Conservation (phyloP, 164 flowering plant genomes). For the Echeveria elegans region DNA sequence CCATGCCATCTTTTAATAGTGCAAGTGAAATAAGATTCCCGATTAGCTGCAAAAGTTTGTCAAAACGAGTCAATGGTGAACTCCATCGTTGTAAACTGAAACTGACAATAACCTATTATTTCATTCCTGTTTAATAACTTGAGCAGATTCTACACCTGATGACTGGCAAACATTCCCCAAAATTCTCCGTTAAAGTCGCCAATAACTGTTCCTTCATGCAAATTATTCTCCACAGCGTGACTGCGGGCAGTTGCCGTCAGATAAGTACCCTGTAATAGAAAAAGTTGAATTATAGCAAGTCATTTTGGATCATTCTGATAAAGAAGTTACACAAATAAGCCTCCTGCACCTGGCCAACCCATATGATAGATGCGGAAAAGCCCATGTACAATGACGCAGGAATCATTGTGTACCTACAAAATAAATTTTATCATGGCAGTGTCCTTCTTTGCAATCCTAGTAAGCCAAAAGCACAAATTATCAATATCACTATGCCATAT, state of each 20-base stretch:
- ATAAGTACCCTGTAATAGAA: slow-evolving; percentile 68
- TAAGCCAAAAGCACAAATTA: not conserved
- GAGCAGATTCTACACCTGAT: slow-evolving; percentile 61
- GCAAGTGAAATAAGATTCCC: slow-evolving; percentile 70
- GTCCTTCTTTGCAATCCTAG: not conserved
- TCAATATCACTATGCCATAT: too few relatives aligned
- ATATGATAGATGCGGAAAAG: slow-evolving; percentile 83
- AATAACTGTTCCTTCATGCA: slow-evolving; percentile 78
- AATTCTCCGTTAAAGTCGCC: slow-evolving; percentile 92
- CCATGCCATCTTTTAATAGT: slow-evolving; percentile 51
- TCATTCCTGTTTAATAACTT: too few relatives aligned
- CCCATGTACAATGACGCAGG: slow-evolving; percentile 91
- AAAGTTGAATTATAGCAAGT: not conserved
- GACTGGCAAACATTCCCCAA: slow-evolving; percentile 81
- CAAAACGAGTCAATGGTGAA: too few relatives aligned
- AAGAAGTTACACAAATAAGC: slow-evolving; percentile 3
- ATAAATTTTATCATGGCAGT: not conserved
- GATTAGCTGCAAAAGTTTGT: too few relatives aligned
- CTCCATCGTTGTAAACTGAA: too few relatives aligned
- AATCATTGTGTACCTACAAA: slow-evolving; percentile 78
- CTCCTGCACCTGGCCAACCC: slow-evolving; percentile 94
- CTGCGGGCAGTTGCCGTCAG: slow-evolving; percentile 75
- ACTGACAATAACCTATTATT: too few relatives aligned
- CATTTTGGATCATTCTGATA: not conserved
- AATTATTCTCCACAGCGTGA: slow-evolving; percentile 52